These are phyloP conservation scores for Musa troglodytarum DNA, from an alignment of 176 grass and related monocot species.

Conservation along the genomic window DNA sequence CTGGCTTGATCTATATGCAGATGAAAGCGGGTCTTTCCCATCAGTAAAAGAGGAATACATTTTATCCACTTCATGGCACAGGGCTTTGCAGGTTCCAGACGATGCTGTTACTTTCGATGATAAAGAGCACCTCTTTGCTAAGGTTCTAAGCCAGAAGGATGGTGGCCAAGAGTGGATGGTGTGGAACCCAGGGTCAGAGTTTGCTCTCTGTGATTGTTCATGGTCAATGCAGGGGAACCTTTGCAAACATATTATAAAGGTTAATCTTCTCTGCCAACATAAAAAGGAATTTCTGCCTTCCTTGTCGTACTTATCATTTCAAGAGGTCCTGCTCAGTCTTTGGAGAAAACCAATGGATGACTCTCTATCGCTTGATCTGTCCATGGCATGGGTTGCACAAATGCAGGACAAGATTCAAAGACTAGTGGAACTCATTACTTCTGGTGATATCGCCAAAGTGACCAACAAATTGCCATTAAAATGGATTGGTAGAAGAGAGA, in stretches of 20 bases:
- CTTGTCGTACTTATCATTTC: conserved; percentile 57
- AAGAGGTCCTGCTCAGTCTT: conserved; percentile 51
- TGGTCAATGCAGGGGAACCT: conserved; percentile 91
- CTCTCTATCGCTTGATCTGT: conserved; percentile 67
- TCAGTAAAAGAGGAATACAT: conserved; percentile 72
- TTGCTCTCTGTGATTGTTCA: conserved; percentile 58
- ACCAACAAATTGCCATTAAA: conserved; percentile 53
- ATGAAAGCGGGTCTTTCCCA: conserved; percentile 78
- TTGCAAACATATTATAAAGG: conserved; percentile 87
- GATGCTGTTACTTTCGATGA: conserved; percentile 44
- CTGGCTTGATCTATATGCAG: conserved; percentile 73
- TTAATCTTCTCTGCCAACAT: conserved; percentile 43
- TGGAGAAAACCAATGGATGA: conserved; percentile 63
- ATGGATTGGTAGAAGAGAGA: conserved; percentile 57
- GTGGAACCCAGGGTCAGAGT: conserved; percentile 78
- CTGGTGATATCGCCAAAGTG: conserved; percentile 44
- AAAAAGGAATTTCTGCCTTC: conserved; percentile 33
- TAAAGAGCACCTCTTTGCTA: conserved; percentile 38
- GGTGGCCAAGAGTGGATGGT: conserved; percentile 32
- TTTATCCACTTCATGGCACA: conserved; percentile 78
- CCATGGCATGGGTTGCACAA: conserved; percentile 66
- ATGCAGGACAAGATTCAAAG: conserved; percentile 62
- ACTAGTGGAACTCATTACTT: conserved; percentile 48
- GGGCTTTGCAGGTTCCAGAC: conserved; percentile 59
- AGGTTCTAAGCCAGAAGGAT: conserved; percentile 66